Evolutionary conservation across 2,329 filamentous ascomycete species (phyloP).

Genomic region (Monilinia polystroma): DNA sequence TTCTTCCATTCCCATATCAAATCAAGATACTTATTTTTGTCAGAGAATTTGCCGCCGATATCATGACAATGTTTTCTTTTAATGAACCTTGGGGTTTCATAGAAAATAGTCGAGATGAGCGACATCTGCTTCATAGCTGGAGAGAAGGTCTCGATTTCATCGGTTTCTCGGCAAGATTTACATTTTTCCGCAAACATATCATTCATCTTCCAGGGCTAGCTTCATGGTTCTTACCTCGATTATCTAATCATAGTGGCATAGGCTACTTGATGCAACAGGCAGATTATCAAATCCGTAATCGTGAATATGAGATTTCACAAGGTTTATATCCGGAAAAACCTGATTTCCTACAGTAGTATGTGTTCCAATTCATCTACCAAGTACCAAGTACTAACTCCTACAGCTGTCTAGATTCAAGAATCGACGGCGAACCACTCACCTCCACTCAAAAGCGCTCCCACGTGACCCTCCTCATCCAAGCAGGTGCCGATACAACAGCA

Average conservation of each 20-base stretch:
- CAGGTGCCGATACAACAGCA: slow-evolving; percentile 28
- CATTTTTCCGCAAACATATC: slow-evolving; percentile 14
- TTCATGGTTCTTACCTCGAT: neutral
- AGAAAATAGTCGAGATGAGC: slow-evolving; percentile 43
- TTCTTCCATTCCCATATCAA: neutral
- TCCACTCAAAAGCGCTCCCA: slow-evolving; percentile 21
- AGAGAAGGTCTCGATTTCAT: slow-evolving; percentile 1
- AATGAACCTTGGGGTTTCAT: slow-evolving; percentile 44
- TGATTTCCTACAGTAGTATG: slow-evolving; percentile 19
- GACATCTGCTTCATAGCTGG: slow-evolving; percentile 35
- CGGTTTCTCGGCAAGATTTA: slow-evolving; percentile 5
- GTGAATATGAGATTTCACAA: slow-evolving; percentile 2
- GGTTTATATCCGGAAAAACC: slow-evolving; percentile 2
- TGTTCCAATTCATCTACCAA: neutral
- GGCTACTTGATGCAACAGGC: slow-evolving; percentile 8
- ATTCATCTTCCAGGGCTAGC: slow-evolving; percentile 1
- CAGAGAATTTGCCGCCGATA: slow-evolving; percentile 38
- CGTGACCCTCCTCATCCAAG: slow-evolving; percentile 23
- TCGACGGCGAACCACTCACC: slow-evolving; percentile 15
- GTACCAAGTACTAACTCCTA: neutral
- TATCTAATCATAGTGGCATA: neutral
- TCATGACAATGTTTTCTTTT: slow-evolving; percentile 45
- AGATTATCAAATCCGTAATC: neutral
- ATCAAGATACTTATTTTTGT: neutral
- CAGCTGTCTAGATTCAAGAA: slow-evolving; percentile 14